phyloP scores from a whole-genome alignment of 768 basidiomycete genomes.

The Leucosporidium yakuticum region DNA sequence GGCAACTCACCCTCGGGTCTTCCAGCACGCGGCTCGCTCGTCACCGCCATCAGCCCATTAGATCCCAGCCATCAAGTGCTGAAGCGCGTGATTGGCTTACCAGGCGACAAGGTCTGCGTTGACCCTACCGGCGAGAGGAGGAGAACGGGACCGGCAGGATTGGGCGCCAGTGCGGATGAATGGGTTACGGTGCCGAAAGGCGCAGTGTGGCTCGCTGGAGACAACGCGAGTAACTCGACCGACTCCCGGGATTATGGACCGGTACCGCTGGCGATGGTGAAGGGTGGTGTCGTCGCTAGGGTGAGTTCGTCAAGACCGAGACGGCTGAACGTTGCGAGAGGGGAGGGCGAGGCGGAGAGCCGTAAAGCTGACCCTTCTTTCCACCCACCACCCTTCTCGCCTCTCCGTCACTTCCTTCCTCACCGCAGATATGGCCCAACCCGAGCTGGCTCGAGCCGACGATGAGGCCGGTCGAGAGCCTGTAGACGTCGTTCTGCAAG shows the following conservation, averaged over 20 bases:
- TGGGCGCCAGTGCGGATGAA: conserved; percentile 38
- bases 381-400: too few relatives aligned
- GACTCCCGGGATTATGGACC: conserved; percentile 94
- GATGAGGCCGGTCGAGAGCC: too few relatives aligned
- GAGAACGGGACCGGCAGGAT: conserved; percentile 27
- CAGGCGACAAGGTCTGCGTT: conserved; percentile 80
- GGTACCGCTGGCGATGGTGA: conserved; percentile 71
- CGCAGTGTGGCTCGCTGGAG: conserved; percentile 84
- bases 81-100: conserved; percentile 83
- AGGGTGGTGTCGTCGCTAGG: conserved; percentile 52
- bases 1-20: conserved; percentile 21
- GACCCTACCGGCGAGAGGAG: conserved; percentile 55
- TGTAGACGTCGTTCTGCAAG: too few relatives aligned
- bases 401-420: too few relatives aligned
- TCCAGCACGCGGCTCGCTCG: conserved; percentile 25
- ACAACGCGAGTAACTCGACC: conserved; percentile 72
- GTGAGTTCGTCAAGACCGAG: conserved; percentile 20
- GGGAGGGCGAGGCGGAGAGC: too few relatives aligned
- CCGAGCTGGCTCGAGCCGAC: too few relatives aligned
- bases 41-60: conserved; percentile 29
- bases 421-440: too few relatives aligned
- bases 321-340: too few relatives aligned
- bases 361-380: too few relatives aligned
- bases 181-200: conserved; percentile 76
- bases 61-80: conserved; percentile 27